phyloP scores from a whole-genome alignment of 495 filamentous ascomycete species.

The Collariella sp. region DNA sequence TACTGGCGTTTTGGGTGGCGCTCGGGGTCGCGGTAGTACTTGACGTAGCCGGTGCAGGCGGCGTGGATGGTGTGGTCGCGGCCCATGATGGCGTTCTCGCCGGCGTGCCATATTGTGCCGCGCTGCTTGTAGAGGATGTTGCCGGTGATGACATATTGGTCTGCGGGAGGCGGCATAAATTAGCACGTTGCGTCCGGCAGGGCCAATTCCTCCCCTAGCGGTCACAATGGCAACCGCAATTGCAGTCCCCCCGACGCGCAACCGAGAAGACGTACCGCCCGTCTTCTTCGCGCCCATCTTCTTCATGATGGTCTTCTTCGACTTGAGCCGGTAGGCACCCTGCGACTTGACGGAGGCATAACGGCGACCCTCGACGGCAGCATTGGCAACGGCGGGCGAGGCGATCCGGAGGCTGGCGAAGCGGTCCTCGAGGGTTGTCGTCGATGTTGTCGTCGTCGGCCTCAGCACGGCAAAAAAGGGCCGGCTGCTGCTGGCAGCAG shows the following conservation, averaged over 20 bases:
- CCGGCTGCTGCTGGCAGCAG: slow-evolving; percentile 32
- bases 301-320: slow-evolving; percentile 82
- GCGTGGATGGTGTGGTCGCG: slow-evolving; percentile 98
- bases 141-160: slow-evolving; percentile 83
- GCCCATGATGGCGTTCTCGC: slow-evolving; percentile 88
- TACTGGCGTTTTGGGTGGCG: slow-evolving; percentile 74
- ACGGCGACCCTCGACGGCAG: slow-evolving; percentile 44
- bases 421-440: slow-evolving; percentile 15
- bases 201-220: too few relatives aligned
- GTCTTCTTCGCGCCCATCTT: slow-evolving; percentile 91
- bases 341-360: slow-evolving; percentile 80
- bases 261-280: slow-evolving; percentile 48
- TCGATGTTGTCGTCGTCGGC: slow-evolving; percentile 8
- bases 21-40: slow-evolving; percentile 84
- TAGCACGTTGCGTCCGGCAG: not conserved
- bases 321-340: slow-evolving; percentile 72
- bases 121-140: slow-evolving; percentile 98
- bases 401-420: slow-evolving; percentile 20
- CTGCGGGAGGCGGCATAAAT: slow-evolving; percentile 27
- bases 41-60: slow-evolving; percentile 74
- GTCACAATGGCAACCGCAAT: too few relatives aligned
- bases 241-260: not conserved
- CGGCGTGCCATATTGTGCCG: slow-evolving; percentile 87
- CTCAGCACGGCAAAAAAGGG: slow-evolving; percentile 15
- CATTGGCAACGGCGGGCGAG: slow-evolving; percentile 13